phyloP scores from a whole-genome alignment of 2,329 filamentous ascomycete species.

The Hypocreales sp. region DNA sequence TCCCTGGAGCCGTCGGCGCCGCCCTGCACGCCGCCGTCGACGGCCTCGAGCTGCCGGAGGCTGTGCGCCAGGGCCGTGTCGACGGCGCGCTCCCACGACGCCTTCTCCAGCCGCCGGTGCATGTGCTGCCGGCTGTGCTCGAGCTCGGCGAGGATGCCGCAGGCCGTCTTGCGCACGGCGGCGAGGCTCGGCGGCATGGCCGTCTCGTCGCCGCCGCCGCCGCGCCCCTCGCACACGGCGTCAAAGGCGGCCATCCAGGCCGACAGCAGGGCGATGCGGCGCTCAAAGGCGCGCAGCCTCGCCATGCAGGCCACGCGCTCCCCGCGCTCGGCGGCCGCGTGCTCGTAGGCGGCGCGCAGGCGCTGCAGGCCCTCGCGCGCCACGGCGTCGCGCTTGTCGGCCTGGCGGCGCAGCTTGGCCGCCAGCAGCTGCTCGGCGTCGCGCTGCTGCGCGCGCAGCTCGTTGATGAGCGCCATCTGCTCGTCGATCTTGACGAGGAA shows the following conservation, averaged over 20 bases:
- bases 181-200: slow-evolving; percentile 52
- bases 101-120: slow-evolving; percentile 66
- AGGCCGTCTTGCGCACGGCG: slow-evolving; percentile 73
- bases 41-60: slow-evolving; percentile 59
- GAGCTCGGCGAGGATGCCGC: slow-evolving; percentile 76
- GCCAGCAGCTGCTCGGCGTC: slow-evolving; percentile 72
- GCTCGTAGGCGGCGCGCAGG: slow-evolving; percentile 70
- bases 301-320: slow-evolving; percentile 71
- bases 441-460: slow-evolving; percentile 84
- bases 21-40: too few species aligned
- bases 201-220: slow-evolving; percentile 34
- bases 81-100: slow-evolving; percentile 74
- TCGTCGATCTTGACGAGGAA: slow-evolving; percentile 99
- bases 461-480: slow-evolving; percentile 92
- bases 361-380: slow-evolving; percentile 66
- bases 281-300: slow-evolving; percentile 67
- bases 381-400: slow-evolving; percentile 65
- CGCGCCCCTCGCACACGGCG: slow-evolving; percentile 52
- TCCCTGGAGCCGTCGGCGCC: slow-evolving; percentile 46
- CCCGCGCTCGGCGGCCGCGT: slow-evolving; percentile 60
- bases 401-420: slow-evolving; percentile 79
- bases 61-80: slow-evolving; percentile 81
- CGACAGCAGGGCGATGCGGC: slow-evolving; percentile 72
- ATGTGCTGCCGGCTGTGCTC: slow-evolving; percentile 84
- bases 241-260: slow-evolving; percentile 92